Percentiles rank a stretch among this genome's conserved stretches.
Evolutionary conservation across 2,329 filamentous ascomycete species (phyloP).

Genomic region (Sporothrix schenckii): DNA sequence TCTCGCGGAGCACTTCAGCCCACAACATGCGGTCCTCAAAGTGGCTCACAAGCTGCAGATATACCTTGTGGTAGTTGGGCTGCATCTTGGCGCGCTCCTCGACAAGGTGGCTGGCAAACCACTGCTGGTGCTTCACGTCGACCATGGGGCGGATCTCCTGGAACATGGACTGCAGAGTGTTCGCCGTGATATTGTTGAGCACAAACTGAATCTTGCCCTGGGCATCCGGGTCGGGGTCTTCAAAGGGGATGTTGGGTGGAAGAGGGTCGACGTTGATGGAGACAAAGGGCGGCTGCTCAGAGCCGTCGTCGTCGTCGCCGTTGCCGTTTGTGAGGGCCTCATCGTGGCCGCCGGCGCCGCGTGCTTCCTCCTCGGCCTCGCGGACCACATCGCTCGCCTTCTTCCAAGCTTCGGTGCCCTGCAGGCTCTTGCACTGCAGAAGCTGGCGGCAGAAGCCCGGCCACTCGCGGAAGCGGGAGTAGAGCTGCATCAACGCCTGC

Average conservation of each 20-base stretch:
- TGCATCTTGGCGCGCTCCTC: constrained; percentile 97
- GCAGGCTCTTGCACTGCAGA: constrained; percentile 77
- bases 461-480: constrained; percentile 85
- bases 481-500: constrained; percentile 88
- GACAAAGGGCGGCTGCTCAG: constrained; percentile 69
- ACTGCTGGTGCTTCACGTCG: constrained; percentile 82
- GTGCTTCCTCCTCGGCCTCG: constrained; percentile 64
- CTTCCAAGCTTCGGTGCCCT: constrained; percentile 80
- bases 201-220: constrained; percentile 96
- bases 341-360: constrained; percentile 34
- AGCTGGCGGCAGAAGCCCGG: constrained; percentile 90
- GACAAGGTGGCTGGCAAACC: constrained; percentile 94
- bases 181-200: constrained; percentile 92
- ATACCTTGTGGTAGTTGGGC: constrained; percentile 92
- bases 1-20: constrained; percentile 89
- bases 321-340: constrained; percentile 70
- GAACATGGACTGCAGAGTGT: constrained; percentile 83
- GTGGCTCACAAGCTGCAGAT: constrained; percentile 82
- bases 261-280: constrained; percentile 77
- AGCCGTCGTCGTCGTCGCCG: constrained; percentile 61
- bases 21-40: constrained; percentile 79
- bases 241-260: constrained; percentile 64
- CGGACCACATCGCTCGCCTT: constrained; percentile 80
- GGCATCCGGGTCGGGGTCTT: constrained; percentile 80
- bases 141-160: constrained; percentile 77